phyloP scores from a whole-genome alignment of 225 moss, liverwort and hornwort genomes.

The Takakia lepidozioides region DNA sequence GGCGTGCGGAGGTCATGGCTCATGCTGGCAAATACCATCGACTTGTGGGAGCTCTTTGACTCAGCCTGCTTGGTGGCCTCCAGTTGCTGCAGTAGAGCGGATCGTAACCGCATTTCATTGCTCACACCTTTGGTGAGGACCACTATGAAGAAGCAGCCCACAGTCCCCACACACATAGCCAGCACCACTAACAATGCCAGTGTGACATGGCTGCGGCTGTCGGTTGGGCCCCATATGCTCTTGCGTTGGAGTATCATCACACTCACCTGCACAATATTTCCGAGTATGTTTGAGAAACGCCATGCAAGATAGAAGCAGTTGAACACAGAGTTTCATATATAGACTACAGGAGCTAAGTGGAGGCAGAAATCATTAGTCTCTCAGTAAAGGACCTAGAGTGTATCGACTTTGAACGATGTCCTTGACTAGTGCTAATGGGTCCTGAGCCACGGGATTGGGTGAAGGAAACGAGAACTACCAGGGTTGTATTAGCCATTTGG shows the following conservation, averaged over 20 bases:
- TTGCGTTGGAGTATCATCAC: constrained; percentile 35
- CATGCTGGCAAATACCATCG: constrained; percentile 51
- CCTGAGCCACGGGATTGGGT: too few species aligned
- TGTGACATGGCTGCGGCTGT: constrained; percentile 13
- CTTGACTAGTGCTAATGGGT: too few species aligned
- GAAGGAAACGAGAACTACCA: too few species aligned
- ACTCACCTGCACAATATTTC: constrained; percentile 20
- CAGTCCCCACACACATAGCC: constrained; percentile 17
- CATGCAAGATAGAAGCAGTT: too few species aligned
- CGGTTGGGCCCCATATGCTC: constrained; percentile 33
- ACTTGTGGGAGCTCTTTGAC: constrained; percentile 38
- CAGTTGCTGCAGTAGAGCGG: constrained; percentile 23
- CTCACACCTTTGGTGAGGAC: constrained; percentile 33
- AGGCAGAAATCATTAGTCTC: too few species aligned
- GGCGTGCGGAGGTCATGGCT: constrained; percentile 52
- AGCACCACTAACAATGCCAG: constrained; percentile 24
- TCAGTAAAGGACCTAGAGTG: too few species aligned
- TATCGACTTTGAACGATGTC: too few species aligned
- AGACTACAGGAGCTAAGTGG: too few species aligned
- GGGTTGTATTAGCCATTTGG: constrained; percentile 23
- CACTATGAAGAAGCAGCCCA: constrained; percentile 35
- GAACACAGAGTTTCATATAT: too few species aligned
- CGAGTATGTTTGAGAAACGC: background rate
- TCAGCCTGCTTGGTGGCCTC: constrained; percentile 46
- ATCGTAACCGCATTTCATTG: constrained; percentile 29